phyloP scores from a whole-genome alignment of 495 filamentous ascomycete species.

The Clohesyomyces aquaticus region DNA sequence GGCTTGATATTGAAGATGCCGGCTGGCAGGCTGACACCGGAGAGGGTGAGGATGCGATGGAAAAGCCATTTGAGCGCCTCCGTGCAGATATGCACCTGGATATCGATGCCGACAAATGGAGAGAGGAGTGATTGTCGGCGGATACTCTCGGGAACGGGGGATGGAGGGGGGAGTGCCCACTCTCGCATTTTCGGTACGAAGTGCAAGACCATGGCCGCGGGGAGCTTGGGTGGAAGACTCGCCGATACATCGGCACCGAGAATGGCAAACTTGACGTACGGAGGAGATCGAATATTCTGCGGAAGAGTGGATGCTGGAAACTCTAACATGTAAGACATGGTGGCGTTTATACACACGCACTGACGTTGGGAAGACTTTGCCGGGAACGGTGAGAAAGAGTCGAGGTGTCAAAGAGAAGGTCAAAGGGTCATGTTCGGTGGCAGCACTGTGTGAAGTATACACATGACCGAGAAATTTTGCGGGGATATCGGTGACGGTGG shows the following conservation, averaged over 20 bases:
- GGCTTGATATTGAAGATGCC: neutral
- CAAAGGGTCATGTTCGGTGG: too few relatives aligned
- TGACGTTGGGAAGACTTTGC: neutral
- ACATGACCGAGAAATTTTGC: too few relatives aligned
- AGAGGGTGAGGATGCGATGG: conserved; percentile 2
- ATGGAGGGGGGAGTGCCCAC: conserved; percentile 7
- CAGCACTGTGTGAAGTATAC: too few relatives aligned
- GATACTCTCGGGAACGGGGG: neutral
- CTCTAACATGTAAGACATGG: conserved; percentile 18
- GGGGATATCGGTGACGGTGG: too few relatives aligned
- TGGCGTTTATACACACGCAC: neutral
- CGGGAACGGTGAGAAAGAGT: too few relatives aligned
- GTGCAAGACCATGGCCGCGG: conserved; percentile 12
- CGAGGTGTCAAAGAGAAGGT: too few relatives aligned
- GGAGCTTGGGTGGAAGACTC: conserved; percentile 8
- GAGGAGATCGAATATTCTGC: neutral
- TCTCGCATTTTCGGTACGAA: conserved; percentile 12
- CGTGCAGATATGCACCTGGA: neutral
- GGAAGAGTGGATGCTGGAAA: conserved; percentile 13
- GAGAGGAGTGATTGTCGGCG: neutral
- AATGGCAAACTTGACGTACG: conserved; percentile 18
- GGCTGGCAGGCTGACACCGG: neutral
- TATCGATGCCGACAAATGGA: conserved; percentile 9
- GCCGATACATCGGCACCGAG: neutral
- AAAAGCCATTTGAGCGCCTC: conserved; percentile 8